A percentile compares a stretch with the other conserved stretches of the same genome.
Evolutionary conservation across 441 rosid species (phyloP).

Genomic region (Jatropha multifida): DNA sequence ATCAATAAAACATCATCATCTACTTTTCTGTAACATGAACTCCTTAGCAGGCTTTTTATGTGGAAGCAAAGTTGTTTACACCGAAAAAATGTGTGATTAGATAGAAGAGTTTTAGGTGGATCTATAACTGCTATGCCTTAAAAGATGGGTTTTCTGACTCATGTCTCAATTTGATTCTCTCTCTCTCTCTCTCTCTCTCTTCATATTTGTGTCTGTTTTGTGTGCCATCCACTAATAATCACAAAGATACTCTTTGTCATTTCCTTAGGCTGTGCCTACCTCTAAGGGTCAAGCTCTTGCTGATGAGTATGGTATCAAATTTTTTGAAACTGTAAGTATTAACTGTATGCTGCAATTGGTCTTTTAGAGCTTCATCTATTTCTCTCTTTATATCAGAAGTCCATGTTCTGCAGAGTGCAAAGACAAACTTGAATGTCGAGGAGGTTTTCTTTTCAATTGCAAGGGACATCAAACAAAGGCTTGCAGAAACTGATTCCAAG

Average conservation of each 20-base stretch:
- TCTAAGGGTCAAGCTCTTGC: slow-evolving; percentile 83
- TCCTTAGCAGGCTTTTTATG: neutral
- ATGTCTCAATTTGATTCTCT: neutral
- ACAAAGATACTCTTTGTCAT: neutral
- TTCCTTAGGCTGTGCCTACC: slow-evolving; percentile 67
- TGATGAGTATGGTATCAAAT: slow-evolving; percentile 78
- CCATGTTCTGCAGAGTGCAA: slow-evolving; percentile 60
- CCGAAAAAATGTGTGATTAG: neutral
- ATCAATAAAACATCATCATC: neutral
- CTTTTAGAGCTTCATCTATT: neutral
- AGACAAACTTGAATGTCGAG: slow-evolving; percentile 72
- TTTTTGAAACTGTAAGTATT: slow-evolving; percentile 74
- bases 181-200: too few relatives aligned
- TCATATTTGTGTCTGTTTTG: neutral
- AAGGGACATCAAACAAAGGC: slow-evolving; percentile 77
- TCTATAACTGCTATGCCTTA: neutral
- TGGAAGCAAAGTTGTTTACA: neutral
- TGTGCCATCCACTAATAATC: slow-evolving; percentile 22
- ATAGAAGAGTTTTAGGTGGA: neutral
- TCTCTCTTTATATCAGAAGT: neutral
- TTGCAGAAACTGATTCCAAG: slow-evolving; percentile 58
- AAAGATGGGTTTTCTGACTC: neutral
- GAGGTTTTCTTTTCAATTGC: slow-evolving; percentile 81
- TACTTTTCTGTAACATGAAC: neutral
- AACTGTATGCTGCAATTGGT: slow-evolving; percentile 28